Conservation (phyloP, 345 rosid species). For the rapeseed (Brassica napus) region DNA sequence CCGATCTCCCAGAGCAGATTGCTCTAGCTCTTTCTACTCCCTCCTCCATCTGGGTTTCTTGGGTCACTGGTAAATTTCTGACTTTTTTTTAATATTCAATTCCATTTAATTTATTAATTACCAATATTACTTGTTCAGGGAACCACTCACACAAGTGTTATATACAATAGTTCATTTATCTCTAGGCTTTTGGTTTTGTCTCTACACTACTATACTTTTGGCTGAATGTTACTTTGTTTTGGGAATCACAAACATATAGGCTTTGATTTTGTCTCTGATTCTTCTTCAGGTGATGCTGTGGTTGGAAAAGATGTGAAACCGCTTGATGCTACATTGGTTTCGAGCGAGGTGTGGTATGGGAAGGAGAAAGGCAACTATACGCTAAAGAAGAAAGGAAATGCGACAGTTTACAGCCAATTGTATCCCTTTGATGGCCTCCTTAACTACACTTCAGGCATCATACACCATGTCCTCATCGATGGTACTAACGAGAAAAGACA, state of each 20-base stretch:
- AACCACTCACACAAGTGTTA: neutral
- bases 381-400: conserved; percentile 45
- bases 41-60: conserved; percentile 84
- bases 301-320: conserved; percentile 60
- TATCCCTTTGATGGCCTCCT: conserved; percentile 77
- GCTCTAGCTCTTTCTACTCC: conserved; percentile 71
- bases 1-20: conserved; percentile 66
- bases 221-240: neutral
- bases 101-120: neutral
- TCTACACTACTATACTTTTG: neutral
- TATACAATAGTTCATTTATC: neutral
- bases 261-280: neutral
- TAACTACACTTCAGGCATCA: conserved; percentile 83
- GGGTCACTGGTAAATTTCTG: conserved; percentile 68
- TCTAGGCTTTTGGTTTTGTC: neutral
- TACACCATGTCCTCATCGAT: conserved; percentile 73
- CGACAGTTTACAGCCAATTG: conserved; percentile 70
- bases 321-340: conserved; percentile 55
- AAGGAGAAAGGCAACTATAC: conserved; percentile 52
- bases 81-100: neutral
- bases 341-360: conserved; percentile 78
- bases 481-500: conserved; percentile 39
- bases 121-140: neutral
- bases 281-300: conserved; percentile 64
- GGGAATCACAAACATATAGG: neutral